Evolutionary conservation across 768 basidiomycete species (phyloP).

Genomic region (Crassisporium funariophilum): DNA sequence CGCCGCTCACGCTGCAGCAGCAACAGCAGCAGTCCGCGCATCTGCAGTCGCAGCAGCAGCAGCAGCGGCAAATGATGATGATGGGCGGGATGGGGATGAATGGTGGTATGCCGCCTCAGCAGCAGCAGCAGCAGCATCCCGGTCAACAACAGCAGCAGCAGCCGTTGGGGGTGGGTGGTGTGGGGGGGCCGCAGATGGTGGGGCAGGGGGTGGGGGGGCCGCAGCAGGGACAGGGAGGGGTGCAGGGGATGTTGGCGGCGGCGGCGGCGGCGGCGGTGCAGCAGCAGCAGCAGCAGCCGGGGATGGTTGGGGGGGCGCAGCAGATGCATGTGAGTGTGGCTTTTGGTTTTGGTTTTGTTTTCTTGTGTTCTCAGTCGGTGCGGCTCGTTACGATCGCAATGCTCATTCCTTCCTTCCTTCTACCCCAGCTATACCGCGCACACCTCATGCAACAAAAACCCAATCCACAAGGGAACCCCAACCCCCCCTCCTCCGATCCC

Average conservation of each 20-base stretch:
- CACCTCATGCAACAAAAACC: no score
- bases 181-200: constrained; percentile 5
- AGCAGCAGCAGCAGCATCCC: constrained; percentile 7
- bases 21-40: constrained; percentile 13
- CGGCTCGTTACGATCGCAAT: no score
- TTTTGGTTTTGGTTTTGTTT: no score
- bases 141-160: constrained; percentile 7
- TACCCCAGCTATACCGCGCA: no score
- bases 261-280: constrained; percentile 7
- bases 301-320: no score
- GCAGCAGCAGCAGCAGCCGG: constrained; percentile 6
- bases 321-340: no score
- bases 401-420: no score
- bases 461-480: no score
- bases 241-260: constrained; percentile 6
- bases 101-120: not conserved
- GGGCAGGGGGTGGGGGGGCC: constrained; percentile 7
- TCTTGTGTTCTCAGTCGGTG: no score
- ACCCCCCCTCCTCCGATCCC: not conserved
- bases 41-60: constrained; percentile 10
- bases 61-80: constrained; percentile 13
- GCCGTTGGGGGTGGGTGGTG: constrained; percentile 7
- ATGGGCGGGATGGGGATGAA: constrained; percentile 7
- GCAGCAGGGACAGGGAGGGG: not conserved
- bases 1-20: constrained; percentile 8